A percentile compares a stretch with the other conserved stretches of the same genome.
Evolutionary conservation across 208 protist genomes (phyloP).

Genomic region (Lotmaria passim): DNA sequence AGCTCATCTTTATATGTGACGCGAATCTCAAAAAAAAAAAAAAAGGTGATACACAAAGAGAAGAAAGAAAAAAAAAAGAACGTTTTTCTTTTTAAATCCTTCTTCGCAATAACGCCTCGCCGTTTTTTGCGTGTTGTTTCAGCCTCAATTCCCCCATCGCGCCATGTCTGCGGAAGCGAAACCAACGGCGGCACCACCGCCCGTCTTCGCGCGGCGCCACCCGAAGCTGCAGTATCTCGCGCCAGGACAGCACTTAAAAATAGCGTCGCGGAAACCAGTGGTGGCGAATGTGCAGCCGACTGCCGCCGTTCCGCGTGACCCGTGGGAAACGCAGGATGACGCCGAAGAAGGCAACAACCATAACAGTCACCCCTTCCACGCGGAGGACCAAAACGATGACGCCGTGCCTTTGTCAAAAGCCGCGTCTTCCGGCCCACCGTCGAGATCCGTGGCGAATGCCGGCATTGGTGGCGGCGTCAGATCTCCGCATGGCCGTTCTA

Average conservation of each 20-base stretch:
- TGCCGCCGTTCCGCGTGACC: slow-evolving; percentile 17
- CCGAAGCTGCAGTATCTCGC: slow-evolving; percentile 25
- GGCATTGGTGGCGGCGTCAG: background rate
- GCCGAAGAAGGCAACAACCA: background rate
- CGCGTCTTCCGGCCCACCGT: background rate
- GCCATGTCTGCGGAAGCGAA: slow-evolving; percentile 16
- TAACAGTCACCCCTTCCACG: background rate
- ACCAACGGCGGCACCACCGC: slow-evolving; percentile 6
- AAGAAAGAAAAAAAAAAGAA: too few relatives aligned
- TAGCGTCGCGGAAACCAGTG: slow-evolving; percentile 26
- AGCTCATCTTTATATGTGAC: too few relatives aligned
- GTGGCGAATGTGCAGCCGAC: background rate
- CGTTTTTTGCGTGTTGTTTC: background rate
- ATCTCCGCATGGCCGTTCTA: background rate
- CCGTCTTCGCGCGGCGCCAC: slow-evolving; percentile 19
- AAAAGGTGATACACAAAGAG: too few relatives aligned
- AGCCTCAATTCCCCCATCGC: too few relatives aligned
- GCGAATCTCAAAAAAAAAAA: too few relatives aligned
- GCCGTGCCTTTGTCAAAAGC: background rate
- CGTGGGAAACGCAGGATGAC: slow-evolving; percentile 28
- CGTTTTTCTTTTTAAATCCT: background rate
- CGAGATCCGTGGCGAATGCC: background rate
- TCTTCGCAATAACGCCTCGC: background rate
- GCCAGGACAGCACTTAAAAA: slow-evolving; percentile 33
- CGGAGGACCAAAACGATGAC: background rate